These are phyloP conservation scores for Thalassiosira mediterranea DNA, from an alignment of 352 stramenopile species.

Conservation along the genomic window DNA sequence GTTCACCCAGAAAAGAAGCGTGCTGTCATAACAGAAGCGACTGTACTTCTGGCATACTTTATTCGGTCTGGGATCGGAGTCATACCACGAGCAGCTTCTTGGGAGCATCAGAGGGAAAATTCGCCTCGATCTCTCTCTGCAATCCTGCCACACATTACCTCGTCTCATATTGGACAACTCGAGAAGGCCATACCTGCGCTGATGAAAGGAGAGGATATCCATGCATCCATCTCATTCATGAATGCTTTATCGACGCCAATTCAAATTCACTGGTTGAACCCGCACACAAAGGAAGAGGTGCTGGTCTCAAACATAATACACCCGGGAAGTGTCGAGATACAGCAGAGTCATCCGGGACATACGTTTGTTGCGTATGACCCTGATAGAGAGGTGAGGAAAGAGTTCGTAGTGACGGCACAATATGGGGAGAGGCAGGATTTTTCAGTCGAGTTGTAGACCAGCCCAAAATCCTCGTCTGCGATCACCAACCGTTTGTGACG, in stretches of 20 bases:
- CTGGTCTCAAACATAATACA: constrained; percentile 56
- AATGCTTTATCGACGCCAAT: constrained; percentile 57
- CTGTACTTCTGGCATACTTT: constrained; percentile 74
- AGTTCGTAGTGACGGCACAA: constrained; percentile 45
- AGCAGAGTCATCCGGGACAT: constrained; percentile 65
- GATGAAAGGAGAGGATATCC: constrained; percentile 71
- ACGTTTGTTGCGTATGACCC: constrained; percentile 70
- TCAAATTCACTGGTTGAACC: constrained; percentile 60
- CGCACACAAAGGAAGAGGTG: constrained; percentile 52
- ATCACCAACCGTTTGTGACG: too few relatives aligned
- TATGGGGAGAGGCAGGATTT: constrained; percentile 62
- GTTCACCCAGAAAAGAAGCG: constrained; percentile 17
- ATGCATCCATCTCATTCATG: constrained; percentile 63
- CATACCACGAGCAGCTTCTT: constrained; percentile 70
- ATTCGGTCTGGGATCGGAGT: constrained; percentile 71
- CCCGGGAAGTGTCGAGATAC: constrained; percentile 49
- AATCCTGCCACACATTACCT: constrained; percentile 56
- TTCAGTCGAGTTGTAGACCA: constrained; percentile 61
- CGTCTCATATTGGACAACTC: constrained; percentile 56
- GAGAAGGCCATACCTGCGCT: constrained; percentile 63
- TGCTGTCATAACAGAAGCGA: constrained; percentile 52
- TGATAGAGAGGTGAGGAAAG: constrained; percentile 47
- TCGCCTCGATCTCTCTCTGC: constrained; percentile 51
- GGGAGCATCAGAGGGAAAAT: constrained; percentile 73
- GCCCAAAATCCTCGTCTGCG: too few relatives aligned